Evolutionary conservation across 768 basidiomycete species (phyloP), one percentile per base, ranked within the genome.

Genomic region (Leccinum rimulosum): DNA sequence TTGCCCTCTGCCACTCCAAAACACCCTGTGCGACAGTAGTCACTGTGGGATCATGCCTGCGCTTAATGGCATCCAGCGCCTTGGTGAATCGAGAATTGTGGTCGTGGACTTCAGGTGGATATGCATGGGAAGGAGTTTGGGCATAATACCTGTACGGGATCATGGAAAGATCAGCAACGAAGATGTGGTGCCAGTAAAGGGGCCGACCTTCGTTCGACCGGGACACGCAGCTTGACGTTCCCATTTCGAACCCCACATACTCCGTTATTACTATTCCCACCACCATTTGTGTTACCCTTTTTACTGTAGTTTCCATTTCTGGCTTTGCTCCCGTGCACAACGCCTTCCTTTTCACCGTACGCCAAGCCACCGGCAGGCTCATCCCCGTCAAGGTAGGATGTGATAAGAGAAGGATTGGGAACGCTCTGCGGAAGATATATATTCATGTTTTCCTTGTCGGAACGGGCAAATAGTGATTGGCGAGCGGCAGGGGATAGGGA

Each of bases 21-120:
- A 99, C 89, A 54, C 95, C 96, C 73, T 96, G 95, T 0, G 92
- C 94, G 59, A 98, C 91, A 14, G 95, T 97, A 4, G 95, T 95
- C 4, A 97, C 97, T 0, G 97, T 98, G 0, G 96, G 95, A 72
- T 98, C 96, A 73, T 99, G 97, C 10, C 97, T 80, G 56, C 80
- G 84, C 79, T 99, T 99, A 80, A 99, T 94, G 27, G 84, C 76
- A 45, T 95, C 89, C 11, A 98, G 81, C 33, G 86, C 74, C 64
- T 87, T 88, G 1, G 96, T 99, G 78, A 99, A 97, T 4, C 85
- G 81, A 33, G 84, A 84, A 73, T 98, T 98, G 77, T 93, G 97
- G 62, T 96, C 94, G 66, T 87, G 86, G 0, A 99, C 84, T 68
- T 95, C 91, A 0, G 96, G 96, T 8, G 96, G 96, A 83, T 93